Evolutionary conservation across 164 flowering plant species (phyloP), one percentile per base, ranked within the genome.

Genomic region (Annona cherimola): DNA sequence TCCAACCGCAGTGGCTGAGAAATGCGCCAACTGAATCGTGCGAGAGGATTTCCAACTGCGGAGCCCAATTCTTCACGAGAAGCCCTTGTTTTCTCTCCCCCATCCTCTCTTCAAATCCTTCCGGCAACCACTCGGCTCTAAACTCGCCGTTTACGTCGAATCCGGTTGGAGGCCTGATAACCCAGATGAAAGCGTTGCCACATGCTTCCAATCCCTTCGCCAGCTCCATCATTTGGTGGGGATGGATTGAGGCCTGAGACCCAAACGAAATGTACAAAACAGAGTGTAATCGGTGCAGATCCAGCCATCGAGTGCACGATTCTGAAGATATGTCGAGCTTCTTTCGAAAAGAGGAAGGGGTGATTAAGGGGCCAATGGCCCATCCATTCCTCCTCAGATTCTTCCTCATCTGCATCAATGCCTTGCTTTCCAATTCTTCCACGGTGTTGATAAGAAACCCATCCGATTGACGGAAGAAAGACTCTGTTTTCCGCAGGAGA

Each of bases 1-100:
- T 77, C 83, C 83, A 80, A 1, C 80, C 80, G 42, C 83, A 80
- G 35, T 80, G 78, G 50, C 76, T 80, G 44, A 80, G 45, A 41
- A 77, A 77, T 16, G 69, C 78, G 68, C 71, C 77, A 1, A 50
- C 70, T 7, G 83, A 68, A 20, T 7, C 45, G 61, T 77, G 80
- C 1, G 69, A 42, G 8, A 80, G 62, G 4, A 79, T 76, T 18
- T 71, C 70, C 45, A 73, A 43, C 42, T 79, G 82, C 0, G 79
- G 77, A 0, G 75, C 79, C 82, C 82, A 76, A 1, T 60, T 74
- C 3, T 45, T 61, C 64, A 79, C 82, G 50, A 79, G 14, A 8
- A 76, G 6, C 5, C 82, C 79, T 9, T 20, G 70, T 7, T 57
- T 57, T 7, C 19, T 40, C 19, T 70, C 72, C 11, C 2, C 64